Percentiles rank a stretch among this genome's conserved stretches.
phyloP scores from a whole-genome alignment of 805 yeast genomes.

The Ogataea populi-albae region DNA sequence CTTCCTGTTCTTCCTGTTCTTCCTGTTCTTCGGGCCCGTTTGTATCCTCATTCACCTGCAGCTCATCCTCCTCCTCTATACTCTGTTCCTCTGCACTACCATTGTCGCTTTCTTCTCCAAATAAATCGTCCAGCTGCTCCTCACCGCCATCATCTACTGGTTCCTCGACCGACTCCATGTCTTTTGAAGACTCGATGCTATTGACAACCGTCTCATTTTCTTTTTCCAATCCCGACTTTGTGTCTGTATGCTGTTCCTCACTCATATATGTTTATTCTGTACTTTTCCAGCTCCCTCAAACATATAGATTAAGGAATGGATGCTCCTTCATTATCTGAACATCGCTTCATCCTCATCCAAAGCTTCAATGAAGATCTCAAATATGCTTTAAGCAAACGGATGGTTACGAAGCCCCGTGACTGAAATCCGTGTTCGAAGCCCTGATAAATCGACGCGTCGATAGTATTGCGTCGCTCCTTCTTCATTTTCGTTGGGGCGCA shows the following conservation, averaged over 20 bases:
- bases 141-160: constrained; percentile 27
- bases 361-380: too few relatives aligned
- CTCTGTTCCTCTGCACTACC: constrained; percentile 27
- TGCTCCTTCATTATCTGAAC: too few relatives aligned
- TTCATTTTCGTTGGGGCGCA: constrained; percentile 5
- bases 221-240: too few relatives aligned
- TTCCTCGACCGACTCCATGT: constrained; percentile 1
- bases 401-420: too few relatives aligned
- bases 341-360: too few relatives aligned
- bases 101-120: constrained; percentile 27
- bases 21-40: constrained; percentile 36
- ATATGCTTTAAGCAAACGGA: too few relatives aligned
- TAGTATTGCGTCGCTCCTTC: constrained; percentile 1
- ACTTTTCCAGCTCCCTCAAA: too few relatives aligned
- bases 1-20: constrained; percentile 36
- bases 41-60: constrained; percentile 32
- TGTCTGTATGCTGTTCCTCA: too few relatives aligned
- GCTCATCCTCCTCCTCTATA: constrained; percentile 12
- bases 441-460: constrained; percentile 4
- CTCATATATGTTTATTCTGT: too few relatives aligned
- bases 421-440: neutral
- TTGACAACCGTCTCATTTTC: neutral
- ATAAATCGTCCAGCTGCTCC: constrained; percentile 37
- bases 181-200: neutral
- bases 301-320: too few relatives aligned